Percentiles rank a stretch among this genome's conserved stretches.
Conservation (phyloP, 2,329 filamentous ascomycete species). For the Botrytis paeoniae region DNA sequence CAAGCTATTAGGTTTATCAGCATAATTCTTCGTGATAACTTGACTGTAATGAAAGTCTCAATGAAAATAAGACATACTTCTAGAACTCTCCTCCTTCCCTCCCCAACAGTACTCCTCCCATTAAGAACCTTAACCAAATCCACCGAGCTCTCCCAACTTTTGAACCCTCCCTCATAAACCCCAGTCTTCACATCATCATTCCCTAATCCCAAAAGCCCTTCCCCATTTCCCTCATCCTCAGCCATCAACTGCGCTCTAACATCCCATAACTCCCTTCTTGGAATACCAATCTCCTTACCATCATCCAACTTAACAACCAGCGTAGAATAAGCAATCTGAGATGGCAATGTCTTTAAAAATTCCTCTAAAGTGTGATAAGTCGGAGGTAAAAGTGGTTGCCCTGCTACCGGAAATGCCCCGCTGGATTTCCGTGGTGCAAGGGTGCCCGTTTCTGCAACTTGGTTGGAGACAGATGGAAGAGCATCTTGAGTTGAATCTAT, state of each 20-base stretch:
- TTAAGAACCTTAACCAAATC: constrained; percentile 65
- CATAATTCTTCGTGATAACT: not conserved
- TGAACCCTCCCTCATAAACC: constrained; percentile 84
- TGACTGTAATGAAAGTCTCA: not conserved
- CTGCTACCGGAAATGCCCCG: constrained; percentile 58
- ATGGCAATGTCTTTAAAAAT: constrained; percentile 61
- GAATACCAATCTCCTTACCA: constrained; percentile 53
- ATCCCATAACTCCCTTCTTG: constrained; percentile 77
- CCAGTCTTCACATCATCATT: constrained; percentile 75
- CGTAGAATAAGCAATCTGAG: constrained; percentile 67
- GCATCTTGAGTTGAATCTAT: constrained; percentile 16
- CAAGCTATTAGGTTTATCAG: constrained; percentile 51
- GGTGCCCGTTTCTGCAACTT: constrained; percentile 38
- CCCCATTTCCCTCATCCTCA: constrained; percentile 61
- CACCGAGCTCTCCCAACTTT: constrained; percentile 84
- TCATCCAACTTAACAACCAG: constrained; percentile 60
- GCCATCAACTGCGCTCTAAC: constrained; percentile 79
- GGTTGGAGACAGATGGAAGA: constrained; percentile 12
- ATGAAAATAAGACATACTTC: constrained; percentile 31
- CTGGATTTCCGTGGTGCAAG: constrained; percentile 28
- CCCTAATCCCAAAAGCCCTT: constrained; percentile 52
- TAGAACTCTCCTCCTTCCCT: constrained; percentile 29
- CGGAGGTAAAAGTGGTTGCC: constrained; percentile 57
- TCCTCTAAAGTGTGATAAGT: constrained; percentile 49
- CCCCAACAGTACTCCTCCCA: constrained; percentile 9